Percentiles rank a stretch among this genome's conserved stretches.
phyloP scores from a whole-genome alignment of 73 alveolate genomes.

The Tetrahymena elliotti region DNA sequence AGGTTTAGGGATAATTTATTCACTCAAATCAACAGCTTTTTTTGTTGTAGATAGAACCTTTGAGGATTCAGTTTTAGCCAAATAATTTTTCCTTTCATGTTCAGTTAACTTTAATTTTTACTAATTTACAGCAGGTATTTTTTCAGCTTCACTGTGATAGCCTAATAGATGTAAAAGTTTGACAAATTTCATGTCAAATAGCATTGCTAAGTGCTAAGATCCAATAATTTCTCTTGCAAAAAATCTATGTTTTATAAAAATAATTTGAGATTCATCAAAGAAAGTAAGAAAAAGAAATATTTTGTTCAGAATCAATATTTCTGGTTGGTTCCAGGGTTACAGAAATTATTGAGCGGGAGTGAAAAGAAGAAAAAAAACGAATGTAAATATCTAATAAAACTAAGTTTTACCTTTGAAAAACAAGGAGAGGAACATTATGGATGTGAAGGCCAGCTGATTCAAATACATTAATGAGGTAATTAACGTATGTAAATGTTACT shows the following conservation, averaged over 20 bases:
- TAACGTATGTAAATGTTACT: constrained; percentile 29
- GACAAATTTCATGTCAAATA: constrained; percentile 25
- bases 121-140: neutral
- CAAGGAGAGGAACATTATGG: constrained; percentile 20
- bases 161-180: constrained; percentile 25
- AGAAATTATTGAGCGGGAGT: no score
- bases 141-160: constrained; percentile 31
- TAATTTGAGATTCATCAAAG: neutral
- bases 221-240: constrained; percentile 33
- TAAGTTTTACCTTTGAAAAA: constrained; percentile 1
- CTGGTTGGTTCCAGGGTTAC: no score
- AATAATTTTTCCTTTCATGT: constrained; percentile 22
- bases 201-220: neutral
- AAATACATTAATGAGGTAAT: constrained; percentile 10
- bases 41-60: constrained; percentile 10
- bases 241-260: neutral
- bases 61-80: constrained; percentile 43
- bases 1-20: constrained; percentile 24
- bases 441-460: constrained; percentile 24
- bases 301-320: no score
- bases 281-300: no score
- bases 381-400: no score
- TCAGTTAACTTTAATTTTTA: constrained; percentile 22
- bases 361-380: no score
- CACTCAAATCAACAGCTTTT: constrained; percentile 30